phyloP scores from a whole-genome alignment of 1,284 basidiomycete genomes.

The Fomitopsis betulina region DNA sequence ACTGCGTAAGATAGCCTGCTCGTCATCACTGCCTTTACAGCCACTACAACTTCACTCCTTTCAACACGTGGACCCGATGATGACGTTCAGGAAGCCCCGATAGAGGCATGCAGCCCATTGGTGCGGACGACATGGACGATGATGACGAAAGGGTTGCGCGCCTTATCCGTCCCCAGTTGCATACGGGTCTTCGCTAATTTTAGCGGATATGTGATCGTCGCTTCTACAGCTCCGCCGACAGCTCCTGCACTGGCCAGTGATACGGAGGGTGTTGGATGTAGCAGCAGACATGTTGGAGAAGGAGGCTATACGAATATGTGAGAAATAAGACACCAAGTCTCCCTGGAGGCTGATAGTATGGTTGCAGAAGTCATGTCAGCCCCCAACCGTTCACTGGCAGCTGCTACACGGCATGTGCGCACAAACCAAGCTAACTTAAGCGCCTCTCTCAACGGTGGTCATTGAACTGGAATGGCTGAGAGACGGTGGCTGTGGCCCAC shows the following conservation, averaged over 20 bases:
- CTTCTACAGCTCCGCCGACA: not conserved
- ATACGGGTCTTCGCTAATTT: not conserved
- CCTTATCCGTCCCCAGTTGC: not conserved
- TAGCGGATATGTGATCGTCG: not conserved
- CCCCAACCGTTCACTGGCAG: too few relatives aligned
- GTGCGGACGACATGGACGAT: not conserved
- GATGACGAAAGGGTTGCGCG: not conserved
- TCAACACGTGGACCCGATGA: conserved; percentile 1
- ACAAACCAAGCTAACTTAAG: too few relatives aligned
- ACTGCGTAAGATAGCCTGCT: too few relatives aligned
- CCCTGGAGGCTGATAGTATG: too few relatives aligned
- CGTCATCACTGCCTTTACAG: too few relatives aligned
- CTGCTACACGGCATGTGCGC: too few relatives aligned
- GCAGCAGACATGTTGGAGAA: not conserved
- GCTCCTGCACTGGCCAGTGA: not conserved
- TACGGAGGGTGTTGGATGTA: not conserved
- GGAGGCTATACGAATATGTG: not conserved
- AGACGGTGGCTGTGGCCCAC: too few relatives aligned
- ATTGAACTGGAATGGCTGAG: too few relatives aligned
- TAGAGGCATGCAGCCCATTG: not conserved
- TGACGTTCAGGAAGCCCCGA: not conserved
- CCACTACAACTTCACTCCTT: too few relatives aligned
- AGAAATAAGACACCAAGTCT: too few relatives aligned
- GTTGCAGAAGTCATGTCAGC: too few relatives aligned
- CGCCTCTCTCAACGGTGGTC: too few relatives aligned